phyloP scores from a whole-genome alignment of 257 asterid species.

The Scutellaria minor region DNA sequence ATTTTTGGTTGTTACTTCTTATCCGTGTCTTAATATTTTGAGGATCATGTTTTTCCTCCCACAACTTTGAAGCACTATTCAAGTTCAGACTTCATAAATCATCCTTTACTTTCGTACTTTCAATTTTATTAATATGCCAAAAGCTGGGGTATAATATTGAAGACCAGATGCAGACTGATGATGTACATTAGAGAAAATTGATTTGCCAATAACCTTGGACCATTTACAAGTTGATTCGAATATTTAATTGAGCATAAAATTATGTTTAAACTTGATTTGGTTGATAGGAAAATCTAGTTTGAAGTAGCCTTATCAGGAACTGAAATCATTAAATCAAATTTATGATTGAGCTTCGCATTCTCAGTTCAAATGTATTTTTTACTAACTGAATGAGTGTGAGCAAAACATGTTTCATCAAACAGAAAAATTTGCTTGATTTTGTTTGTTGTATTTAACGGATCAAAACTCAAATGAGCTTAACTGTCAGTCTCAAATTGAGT shows the following conservation, averaged over 20 bases:
- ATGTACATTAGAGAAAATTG: no score
- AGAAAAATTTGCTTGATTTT: neutral
- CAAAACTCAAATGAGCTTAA: neutral
- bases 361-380: neutral
- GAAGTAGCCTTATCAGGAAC: neutral
- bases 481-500: neutral
- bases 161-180: no score
- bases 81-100: neutral
- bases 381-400: neutral
- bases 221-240: neutral
- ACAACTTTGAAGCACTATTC: neutral
- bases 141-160: no score
- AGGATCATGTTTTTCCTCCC: neutral
- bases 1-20: constrained; percentile 29
- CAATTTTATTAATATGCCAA: neutral
- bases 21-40: constrained; percentile 35
- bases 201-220: neutral
- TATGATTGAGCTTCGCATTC: no score
- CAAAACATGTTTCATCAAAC: neutral
- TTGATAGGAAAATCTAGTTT: neutral
- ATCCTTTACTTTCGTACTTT: neutral
- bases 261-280: neutral
- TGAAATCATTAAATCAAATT: neutral
- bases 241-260: neutral
- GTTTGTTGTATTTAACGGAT: neutral